These are phyloP conservation scores for Microcera coccophila DNA, from an alignment of 2,329 filamentous ascomycete genomes.

Conservation along the genomic window DNA sequence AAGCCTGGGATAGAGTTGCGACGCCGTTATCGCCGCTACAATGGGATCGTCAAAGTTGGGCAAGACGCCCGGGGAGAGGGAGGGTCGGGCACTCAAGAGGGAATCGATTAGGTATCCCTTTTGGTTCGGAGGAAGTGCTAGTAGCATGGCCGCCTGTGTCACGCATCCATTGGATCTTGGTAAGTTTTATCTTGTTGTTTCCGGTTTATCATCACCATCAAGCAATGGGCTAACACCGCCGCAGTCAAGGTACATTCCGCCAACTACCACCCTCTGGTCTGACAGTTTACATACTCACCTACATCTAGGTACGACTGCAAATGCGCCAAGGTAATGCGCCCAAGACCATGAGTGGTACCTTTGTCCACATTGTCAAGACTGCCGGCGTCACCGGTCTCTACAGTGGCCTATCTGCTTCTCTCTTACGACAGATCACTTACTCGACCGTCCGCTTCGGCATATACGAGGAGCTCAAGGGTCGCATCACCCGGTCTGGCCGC, in stretches of 20 bases:
- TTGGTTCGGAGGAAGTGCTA: slow-evolving; percentile 96
- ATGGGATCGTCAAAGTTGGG: too few species aligned
- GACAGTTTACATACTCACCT: slow-evolving; percentile 12
- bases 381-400: slow-evolving; percentile 82
- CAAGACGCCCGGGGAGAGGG: slow-evolving; percentile 8
- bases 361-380: slow-evolving; percentile 72
- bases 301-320: slow-evolving; percentile 73
- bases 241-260: slow-evolving; percentile 46
- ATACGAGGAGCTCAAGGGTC: slow-evolving; percentile 87
- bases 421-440: slow-evolving; percentile 92
- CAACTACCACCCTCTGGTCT: not conserved
- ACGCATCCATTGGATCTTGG: slow-evolving; percentile 91
- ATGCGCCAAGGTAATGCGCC: slow-evolving; percentile 72
- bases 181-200: slow-evolving; percentile 44
- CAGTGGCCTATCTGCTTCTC: slow-evolving; percentile 83
- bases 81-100: slow-evolving; percentile 37
- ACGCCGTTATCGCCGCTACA: too few species aligned
- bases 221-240: slow-evolving; percentile 19
- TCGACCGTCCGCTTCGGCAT: slow-evolving; percentile 94
- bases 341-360: slow-evolving; percentile 79
- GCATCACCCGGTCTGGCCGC: slow-evolving; percentile 43
- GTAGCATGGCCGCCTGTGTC: slow-evolving; percentile 83
- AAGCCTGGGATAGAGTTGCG: too few species aligned
- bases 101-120: slow-evolving; percentile 63
- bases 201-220: not conserved